These are phyloP conservation scores for Mucor piriformis DNA, from an alignment of 371 early-diverging fungal genomes.

Conservation along the genomic window DNA sequence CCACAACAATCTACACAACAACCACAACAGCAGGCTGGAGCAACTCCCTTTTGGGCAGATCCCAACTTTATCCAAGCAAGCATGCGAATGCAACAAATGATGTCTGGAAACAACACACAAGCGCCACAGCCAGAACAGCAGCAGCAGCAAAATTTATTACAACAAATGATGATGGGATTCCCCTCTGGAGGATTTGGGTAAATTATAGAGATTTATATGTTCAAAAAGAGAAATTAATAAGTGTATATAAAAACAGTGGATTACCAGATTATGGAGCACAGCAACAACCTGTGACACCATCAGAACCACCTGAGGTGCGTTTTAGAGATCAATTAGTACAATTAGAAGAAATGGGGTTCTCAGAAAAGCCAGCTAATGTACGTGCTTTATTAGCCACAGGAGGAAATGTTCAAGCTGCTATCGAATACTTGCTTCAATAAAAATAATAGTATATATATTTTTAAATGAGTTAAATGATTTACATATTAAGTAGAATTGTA, in stretches of 20 bases:
- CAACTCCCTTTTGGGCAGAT: slow-evolving; percentile 51
- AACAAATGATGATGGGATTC: slow-evolving; percentile 31
- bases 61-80: slow-evolving; percentile 50
- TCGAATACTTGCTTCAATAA: slow-evolving; percentile 54
- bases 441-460: not conserved
- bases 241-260: too few species aligned
- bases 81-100: slow-evolving; percentile 43
- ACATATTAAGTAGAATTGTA: slow-evolving; percentile 20
- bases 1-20: slow-evolving; percentile 43
- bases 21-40: slow-evolving; percentile 6
- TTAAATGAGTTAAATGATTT: too few species aligned
- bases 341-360: slow-evolving; percentile 86
- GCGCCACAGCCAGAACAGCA: slow-evolving; percentile 12
- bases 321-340: slow-evolving; percentile 73
- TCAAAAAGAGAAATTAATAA: not conserved
- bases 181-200: slow-evolving; percentile 26
- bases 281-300: slow-evolving; percentile 13
- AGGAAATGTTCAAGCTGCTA: slow-evolving; percentile 76
- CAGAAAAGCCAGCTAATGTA: slow-evolving; percentile 72
- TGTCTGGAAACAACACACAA: slow-evolving; percentile 17
- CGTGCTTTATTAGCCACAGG: slow-evolving; percentile 75
- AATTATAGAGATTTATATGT: too few species aligned
- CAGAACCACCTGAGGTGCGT: slow-evolving; percentile 62
- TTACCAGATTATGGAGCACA: slow-evolving; percentile 1
- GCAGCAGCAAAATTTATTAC: slow-evolving; percentile 18